Conservation (phyloP, 192 early-diverging fungal genomes). For the Gonapodya sp. region DNA sequence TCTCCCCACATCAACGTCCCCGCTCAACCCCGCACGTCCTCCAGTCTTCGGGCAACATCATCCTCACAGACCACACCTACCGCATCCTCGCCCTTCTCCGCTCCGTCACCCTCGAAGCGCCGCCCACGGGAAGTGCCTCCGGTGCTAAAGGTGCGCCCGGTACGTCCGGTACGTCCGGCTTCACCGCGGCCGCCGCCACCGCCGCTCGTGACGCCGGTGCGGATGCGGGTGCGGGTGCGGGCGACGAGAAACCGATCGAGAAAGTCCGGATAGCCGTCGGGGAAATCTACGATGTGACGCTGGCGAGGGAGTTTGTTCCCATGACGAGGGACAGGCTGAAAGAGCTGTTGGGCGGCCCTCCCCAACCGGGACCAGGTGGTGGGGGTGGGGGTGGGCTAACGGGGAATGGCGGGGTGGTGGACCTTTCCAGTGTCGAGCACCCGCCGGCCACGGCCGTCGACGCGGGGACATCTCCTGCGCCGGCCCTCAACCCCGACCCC, state of each 20-base stretch:
- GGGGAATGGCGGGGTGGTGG: no score
- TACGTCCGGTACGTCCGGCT: no score
- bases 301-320: constrained; percentile 42
- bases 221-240: not conserved
- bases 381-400: no score
- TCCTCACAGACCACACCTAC: constrained; percentile 83
- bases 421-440: no score
- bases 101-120: constrained; percentile 63
- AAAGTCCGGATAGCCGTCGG: constrained; percentile 65
- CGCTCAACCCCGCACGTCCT: no score
- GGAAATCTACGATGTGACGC: constrained; percentile 60
- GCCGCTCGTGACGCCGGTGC: not conserved
- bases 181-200: constrained; percentile 6
- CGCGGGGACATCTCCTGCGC: not conserved
- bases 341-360: constrained; percentile 23
- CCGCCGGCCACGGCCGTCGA: not conserved
- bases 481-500: not conserved
- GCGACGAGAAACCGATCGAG: constrained; percentile 19
- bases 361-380: no score
- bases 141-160: no score
- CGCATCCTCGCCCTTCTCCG: constrained; percentile 76
- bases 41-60: constrained; percentile 80
- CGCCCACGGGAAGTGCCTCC: no score
- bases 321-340: constrained; percentile 43
- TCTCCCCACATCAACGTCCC: no score